phyloP scores from a whole-genome alignment of 2,329 filamentous ascomycete species.

The Bimuria novae-zelandiae region DNA sequence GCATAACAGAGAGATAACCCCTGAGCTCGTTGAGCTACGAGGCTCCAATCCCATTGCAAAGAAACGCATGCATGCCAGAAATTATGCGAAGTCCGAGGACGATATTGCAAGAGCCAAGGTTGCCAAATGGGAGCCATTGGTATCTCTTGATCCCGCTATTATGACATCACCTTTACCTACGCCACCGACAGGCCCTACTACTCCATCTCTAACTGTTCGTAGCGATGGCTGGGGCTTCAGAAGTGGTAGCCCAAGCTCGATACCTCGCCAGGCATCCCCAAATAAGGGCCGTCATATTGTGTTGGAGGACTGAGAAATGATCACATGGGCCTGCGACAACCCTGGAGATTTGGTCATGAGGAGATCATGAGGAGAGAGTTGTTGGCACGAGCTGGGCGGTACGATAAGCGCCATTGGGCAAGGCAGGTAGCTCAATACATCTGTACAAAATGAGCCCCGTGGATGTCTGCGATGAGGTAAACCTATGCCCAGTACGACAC shows the following conservation, averaged over 20 bases:
- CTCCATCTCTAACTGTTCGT: constrained; percentile 7
- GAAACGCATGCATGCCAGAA: constrained; percentile 32
- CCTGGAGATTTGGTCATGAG: neutral
- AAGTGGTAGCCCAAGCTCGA: constrained; percentile 11
- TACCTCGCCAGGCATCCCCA: constrained; percentile 7
- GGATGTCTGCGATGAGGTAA: too few species aligned
- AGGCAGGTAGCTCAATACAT: too few species aligned
- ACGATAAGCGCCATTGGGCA: too few species aligned
- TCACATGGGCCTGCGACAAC: neutral
- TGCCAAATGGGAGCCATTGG: neutral
- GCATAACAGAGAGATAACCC: constrained; percentile 18
- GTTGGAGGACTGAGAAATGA: constrained; percentile 20
- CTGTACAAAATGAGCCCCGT: too few species aligned
- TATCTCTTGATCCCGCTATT: neutral
- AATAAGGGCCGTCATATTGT: constrained; percentile 19
- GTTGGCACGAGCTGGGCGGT: neutral
- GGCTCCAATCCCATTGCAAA: constrained; percentile 31
- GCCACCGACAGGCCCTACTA: constrained; percentile 14
- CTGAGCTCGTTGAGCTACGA: constrained; percentile 27
- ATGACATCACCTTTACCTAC: constrained; percentile 6
- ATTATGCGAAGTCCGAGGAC: constrained; percentile 20
- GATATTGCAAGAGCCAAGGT: constrained; percentile 3
- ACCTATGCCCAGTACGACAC: too few species aligned
- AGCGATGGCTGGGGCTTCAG: neutral
- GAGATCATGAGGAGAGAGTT: neutral